Evolutionary conservation across 352 stramenopile species (phyloP).

Genomic region (Phytopythium oedochilum): DNA sequence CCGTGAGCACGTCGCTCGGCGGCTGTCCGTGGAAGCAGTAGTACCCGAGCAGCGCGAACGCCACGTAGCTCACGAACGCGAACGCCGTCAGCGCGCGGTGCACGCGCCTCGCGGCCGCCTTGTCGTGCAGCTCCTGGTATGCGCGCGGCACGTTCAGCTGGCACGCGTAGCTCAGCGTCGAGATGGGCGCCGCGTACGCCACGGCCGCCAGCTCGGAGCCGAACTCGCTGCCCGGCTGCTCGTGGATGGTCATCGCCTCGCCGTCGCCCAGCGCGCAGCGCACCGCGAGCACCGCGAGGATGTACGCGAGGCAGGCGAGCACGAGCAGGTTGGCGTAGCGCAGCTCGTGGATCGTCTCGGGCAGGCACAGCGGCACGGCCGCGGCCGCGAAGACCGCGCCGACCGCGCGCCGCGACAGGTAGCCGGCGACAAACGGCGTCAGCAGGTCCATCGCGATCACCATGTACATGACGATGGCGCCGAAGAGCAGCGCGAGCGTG

Average conservation of each 20-base stretch:
- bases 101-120: constrained; percentile 61
- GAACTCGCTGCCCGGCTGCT: constrained; percentile 48
- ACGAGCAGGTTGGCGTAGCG: constrained; percentile 78
- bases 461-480: constrained; percentile 78
- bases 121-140: constrained; percentile 76
- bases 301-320: constrained; percentile 76
- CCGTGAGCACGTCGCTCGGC: constrained; percentile 82
- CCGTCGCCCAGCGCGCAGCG: constrained; percentile 44
- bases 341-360: constrained; percentile 81
- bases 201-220: constrained; percentile 50
- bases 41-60: constrained; percentile 68
- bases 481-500: constrained; percentile 73
- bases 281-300: constrained; percentile 56
- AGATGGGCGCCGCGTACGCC: constrained; percentile 75
- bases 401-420: constrained; percentile 57
- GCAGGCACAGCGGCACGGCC: constrained; percentile 71
- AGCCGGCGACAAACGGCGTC: constrained; percentile 55
- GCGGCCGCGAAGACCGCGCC: constrained; percentile 60
- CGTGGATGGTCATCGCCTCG: too few relatives aligned
- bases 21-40: constrained; percentile 76
- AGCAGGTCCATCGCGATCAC: constrained; percentile 85
- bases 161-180: constrained; percentile 74
- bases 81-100: constrained; percentile 54
- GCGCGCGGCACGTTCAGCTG: constrained; percentile 79
- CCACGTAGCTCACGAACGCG: constrained; percentile 51